Base-by-base conservation (phyloP, 176 grass and related monocot species). In the Oryza meridionalis region DNA sequence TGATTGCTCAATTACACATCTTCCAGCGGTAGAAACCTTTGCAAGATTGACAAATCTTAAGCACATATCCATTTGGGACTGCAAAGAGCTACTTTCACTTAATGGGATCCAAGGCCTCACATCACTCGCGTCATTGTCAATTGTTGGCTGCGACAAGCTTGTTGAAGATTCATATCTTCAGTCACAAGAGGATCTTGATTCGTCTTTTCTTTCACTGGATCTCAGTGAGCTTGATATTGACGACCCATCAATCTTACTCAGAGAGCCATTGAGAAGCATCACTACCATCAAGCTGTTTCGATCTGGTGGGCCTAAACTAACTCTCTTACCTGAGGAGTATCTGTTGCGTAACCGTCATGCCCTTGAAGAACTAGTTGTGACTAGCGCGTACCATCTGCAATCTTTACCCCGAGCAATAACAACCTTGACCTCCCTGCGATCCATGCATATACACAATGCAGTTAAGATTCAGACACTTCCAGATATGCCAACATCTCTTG, bases 81-180 rank as follows among this genome's bases (percentile, higher is more conserved):
- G 91, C 68, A 79, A 75, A 50, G 44, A 93, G 59, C 72, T 90
- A 64, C 31, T 70, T 1, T 93, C 88, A 63, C 31, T 90, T 44
- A 70, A 45, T 74, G 88, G 88, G 44, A 85, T 88, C 21, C 77
- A 88, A 47, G 81, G 43, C 19, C 75, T 89, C 22, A 3, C 70
- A 29, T 84, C 80, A 0, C 87, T 89, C 5, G 43, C 31, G 15
- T 64, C 11, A 29, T 67, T 92, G 76, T 4, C 27, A 84, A 92
- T 92, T 24, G 12, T 2, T 12, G 71, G 80, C 27, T 92, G 91
- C 47, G 46, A 53, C 32, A 89, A 84, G 8, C 76, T 90, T 66
- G 59, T 79, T 46, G 47, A 58, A 65, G 61, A 50, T 63, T 61
- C n/a, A 19, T 81, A 26, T 21, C n/a, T 33, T 65, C 31, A 22